A percentile compares a stretch with the other conserved stretches of the same genome.
These are phyloP conservation scores for Botrytis deweyae DNA, from an alignment of 2,329 filamentous ascomycete genomes.

Conservation along the genomic window DNA sequence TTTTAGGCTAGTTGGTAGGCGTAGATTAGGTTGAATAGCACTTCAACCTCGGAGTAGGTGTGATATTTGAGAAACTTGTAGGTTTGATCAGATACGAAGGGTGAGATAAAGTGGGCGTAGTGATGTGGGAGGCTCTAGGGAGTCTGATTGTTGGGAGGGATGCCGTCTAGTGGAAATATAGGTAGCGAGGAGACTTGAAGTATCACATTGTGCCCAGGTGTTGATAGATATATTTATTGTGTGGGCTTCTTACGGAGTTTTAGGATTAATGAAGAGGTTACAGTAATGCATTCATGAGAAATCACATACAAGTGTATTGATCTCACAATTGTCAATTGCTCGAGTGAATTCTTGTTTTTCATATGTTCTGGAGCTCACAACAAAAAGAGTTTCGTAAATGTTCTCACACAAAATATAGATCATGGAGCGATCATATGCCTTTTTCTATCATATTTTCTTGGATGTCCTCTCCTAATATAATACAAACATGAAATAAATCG, in stretches of 20 bases:
- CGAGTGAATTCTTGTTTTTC: not conserved
- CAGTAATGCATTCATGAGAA: no score
- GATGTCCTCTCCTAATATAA: not conserved
- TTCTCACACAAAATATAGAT: not conserved
- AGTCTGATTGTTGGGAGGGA: not conserved
- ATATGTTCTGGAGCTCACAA: not conserved
- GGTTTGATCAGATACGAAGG: not conserved
- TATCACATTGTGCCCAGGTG: no score
- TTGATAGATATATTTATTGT: not conserved
- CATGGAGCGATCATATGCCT: fast-evolving
- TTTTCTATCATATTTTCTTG: fast-evolving
- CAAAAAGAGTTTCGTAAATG: not conserved
- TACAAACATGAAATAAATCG: not conserved
- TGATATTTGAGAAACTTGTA: not conserved
- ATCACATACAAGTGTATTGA: not conserved
- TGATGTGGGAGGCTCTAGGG: not conserved
- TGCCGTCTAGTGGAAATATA: not conserved
- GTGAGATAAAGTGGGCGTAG: not conserved
- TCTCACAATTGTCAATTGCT: not conserved
- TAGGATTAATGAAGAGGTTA: no score
- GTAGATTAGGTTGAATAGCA: not conserved
- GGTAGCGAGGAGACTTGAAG: not conserved
- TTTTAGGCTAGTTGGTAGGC: not conserved
- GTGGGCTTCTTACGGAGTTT: not conserved
- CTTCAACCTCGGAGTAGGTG: not conserved